Evolutionary conservation across 1,139 yeast species (phyloP), one percentile per base, ranked within the genome.

Genomic region (Candida gigantensis): DNA sequence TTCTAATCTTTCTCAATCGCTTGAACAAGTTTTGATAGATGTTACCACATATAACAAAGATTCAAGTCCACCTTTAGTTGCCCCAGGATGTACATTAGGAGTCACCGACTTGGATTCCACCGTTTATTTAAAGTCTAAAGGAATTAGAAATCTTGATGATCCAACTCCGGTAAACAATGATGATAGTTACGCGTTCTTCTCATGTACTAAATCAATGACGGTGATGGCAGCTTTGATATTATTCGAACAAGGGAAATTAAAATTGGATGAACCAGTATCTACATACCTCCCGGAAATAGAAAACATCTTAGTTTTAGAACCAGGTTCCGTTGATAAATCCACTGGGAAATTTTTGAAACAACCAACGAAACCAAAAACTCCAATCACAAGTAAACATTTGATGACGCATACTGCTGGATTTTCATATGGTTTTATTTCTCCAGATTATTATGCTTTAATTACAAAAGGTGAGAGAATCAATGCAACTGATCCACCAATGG

Each of bases 351-450:
- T 69, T 34, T 40, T 41, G 3, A 43, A 39, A 13, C 57, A 62
- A 5, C 65, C 65, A 7, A 45, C 57, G 5, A 53, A 50, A 16
- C 72, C 77, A 11, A 56, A 51, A 18, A 62, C 50, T 14, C 58
- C 63, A 13, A 56, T 73, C 11, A 78, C 83, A 0, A 51, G 74
- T 18, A 62, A 74, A 40, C 73, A 72, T 42, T 65, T 79, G 37
- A 55, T 78, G 30, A 54, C 70, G 3, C 81, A 78, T 47, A 76
- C 79, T 1, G 60, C 79, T 2, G 81, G 81, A 0, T 67, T 75
- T 35, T 62, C 73, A 3, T 75, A 75, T 53, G 61, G 68, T 1
- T 74, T 73, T 46, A 58, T 72, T 38, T 61, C 61, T 44, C 51
- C 53, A 3, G 65, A 57, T 33, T 60, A 58, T 42, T 40, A 45